Evolutionary conservation across 2,329 filamentous ascomycete genomes (phyloP).

Genomic region (Myriangium duriaei): DNA sequence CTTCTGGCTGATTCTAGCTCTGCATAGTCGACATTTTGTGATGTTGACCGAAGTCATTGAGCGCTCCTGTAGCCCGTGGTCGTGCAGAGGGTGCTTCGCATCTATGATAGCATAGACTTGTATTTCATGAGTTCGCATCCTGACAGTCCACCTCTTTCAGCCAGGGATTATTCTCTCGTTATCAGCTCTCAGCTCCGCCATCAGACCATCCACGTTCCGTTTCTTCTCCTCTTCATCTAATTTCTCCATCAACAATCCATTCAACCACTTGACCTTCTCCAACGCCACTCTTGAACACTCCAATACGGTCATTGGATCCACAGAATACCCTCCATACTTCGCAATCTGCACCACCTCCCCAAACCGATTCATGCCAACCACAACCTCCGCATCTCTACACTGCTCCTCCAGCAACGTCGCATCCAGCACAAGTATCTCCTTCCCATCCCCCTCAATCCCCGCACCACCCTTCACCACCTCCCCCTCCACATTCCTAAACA

Average conservation of each 20-base stretch:
- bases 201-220: constrained; percentile 64
- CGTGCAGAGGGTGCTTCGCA: too few relatives aligned
- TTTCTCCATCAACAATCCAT: constrained; percentile 56
- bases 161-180: constrained; percentile 52
- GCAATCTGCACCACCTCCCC: constrained; percentile 85
- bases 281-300: constrained; percentile 63
- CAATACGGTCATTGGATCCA: constrained; percentile 68
- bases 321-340: constrained; percentile 72
- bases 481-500: constrained; percentile 40
- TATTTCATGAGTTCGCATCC: too few relatives aligned
- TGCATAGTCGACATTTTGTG: too few relatives aligned
- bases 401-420: constrained; percentile 65
- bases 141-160: too few relatives aligned
- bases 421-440: constrained; percentile 60
- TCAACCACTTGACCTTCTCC: constrained; percentile 69
- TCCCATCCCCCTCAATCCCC: constrained; percentile 45
- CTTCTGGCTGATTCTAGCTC: too few relatives aligned
- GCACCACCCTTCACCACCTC: constrained; percentile 4
- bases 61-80: too few relatives aligned
- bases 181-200: constrained; percentile 69
- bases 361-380: constrained; percentile 76
- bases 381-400: constrained; percentile 58
- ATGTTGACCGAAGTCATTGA: too few relatives aligned
- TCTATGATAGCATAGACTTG: too few relatives aligned
- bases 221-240: constrained; percentile 67